Percentiles rank a stretch among this genome's conserved stretches.
Evolutionary conservation across 2,329 filamentous ascomycete genomes (phyloP).

Genomic region (Xylaria sp.): DNA sequence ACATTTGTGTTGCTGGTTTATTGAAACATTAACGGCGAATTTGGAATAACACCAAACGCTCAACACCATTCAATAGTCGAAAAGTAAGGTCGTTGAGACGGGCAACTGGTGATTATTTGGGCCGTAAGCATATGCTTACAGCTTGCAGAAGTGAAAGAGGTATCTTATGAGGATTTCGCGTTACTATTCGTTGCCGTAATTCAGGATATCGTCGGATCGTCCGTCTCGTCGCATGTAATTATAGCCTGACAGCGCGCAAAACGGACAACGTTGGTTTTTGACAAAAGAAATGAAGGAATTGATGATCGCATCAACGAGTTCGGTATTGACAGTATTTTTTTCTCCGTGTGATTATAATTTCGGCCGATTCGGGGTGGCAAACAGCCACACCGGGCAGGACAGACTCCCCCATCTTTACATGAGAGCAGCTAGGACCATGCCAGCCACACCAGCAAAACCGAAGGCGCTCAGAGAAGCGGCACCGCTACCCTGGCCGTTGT

Average conservation of each 20-base stretch:
- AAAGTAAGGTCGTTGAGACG: constrained; percentile 43
- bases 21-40: constrained; percentile 48
- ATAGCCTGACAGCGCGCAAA: constrained; percentile 44
- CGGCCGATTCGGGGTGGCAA: constrained; percentile 11
- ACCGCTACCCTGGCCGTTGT: constrained; percentile 49
- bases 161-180: constrained; percentile 32
- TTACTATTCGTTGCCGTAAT: constrained; percentile 40
- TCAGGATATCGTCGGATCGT: constrained; percentile 40
- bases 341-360: constrained; percentile 8
- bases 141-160: constrained; percentile 39
- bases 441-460: constrained; percentile 60
- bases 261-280: constrained; percentile 45
- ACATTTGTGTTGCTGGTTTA: constrained; percentile 42
- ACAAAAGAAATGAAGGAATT: constrained; percentile 48
- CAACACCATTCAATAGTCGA: constrained; percentile 40
- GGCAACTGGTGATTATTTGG: constrained; percentile 36
- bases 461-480: constrained; percentile 57
- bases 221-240: constrained; percentile 47
- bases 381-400: constrained; percentile 31
- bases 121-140: constrained; percentile 32
- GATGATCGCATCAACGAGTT: constrained; percentile 45
- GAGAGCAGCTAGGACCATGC: constrained; percentile 61
- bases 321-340: constrained; percentile 32
- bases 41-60: constrained; percentile 45
- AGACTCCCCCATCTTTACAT: constrained; percentile 53